Conservation (phyloP, 495 filamentous ascomycete species). For the Talaromyces nanjingensis region DNA sequence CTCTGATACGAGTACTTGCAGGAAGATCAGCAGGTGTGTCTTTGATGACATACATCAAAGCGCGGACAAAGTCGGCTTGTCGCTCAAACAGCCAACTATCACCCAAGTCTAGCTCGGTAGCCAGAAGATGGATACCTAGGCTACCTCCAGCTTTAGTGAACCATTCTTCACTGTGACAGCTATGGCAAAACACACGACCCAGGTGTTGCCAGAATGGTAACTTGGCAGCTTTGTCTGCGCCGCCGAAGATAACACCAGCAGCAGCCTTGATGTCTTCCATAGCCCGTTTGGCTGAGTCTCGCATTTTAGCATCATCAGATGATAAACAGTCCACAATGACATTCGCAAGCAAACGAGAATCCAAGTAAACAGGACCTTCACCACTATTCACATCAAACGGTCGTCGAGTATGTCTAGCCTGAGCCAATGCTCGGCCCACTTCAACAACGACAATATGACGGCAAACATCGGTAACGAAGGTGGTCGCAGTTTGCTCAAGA, state of each 20-base stretch:
- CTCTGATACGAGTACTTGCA: constrained; percentile 71
- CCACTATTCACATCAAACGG: constrained; percentile 78
- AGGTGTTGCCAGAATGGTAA: constrained; percentile 79
- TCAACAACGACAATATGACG: constrained; percentile 91
- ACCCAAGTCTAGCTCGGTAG: constrained; percentile 72
- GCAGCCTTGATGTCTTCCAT: constrained; percentile 72
- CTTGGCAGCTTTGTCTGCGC: constrained; percentile 56
- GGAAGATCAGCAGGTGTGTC: constrained; percentile 92
- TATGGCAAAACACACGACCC: constrained; percentile 77
- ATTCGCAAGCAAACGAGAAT: constrained; percentile 78
- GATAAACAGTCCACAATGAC: constrained; percentile 82
- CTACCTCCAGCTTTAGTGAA: constrained; percentile 91
- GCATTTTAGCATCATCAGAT: constrained; percentile 68
- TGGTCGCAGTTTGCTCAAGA: constrained; percentile 61
- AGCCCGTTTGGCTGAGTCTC: constrained; percentile 74
- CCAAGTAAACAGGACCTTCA: constrained; percentile 79
- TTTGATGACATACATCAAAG: constrained; percentile 92
- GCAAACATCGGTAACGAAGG: constrained; percentile 71
- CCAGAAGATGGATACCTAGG: constrained; percentile 76
- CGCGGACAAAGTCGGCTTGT: constrained; percentile 77
- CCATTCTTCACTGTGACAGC: constrained; percentile 96
- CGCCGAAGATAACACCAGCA: constrained; percentile 75
- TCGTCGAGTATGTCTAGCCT: constrained; percentile 62
- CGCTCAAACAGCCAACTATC: constrained; percentile 74
- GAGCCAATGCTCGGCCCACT: constrained; percentile 68